Base-by-base conservation (phyloP, 2,329 filamentous ascomycete genomes). In the Scortechinia acanthostroma region DNA sequence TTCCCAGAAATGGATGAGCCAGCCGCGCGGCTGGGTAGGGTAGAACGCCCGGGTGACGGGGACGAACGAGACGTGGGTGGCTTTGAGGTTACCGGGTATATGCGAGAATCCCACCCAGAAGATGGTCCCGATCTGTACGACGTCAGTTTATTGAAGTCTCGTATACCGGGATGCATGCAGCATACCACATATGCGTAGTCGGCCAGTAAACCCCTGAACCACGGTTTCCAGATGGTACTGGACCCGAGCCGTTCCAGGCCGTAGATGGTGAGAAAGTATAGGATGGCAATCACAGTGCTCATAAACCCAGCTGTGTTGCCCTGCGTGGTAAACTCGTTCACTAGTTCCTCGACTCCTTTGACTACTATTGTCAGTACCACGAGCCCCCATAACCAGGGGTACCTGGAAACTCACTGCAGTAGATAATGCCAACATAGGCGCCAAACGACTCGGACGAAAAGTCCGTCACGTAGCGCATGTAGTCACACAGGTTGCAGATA, bases 401-500 rank as follows among this genome's bases (percentile, higher is more conserved):
- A n/a, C n/a, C n/a, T n/a, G n/a, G n/a, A n/a, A n/a, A n/a, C n/a
- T n/a, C n/a, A n/a, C 58, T 95, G 88, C 17, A 95, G 59, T 95
- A 95, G 62, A 95, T 91, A 58, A 87, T 90, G 46, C 89, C 89
- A 42, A 95, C 89, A 59, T 95, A 95, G 66, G 95, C 94, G 43
- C 89, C 90, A 53, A 95, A 95, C 55, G 91, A 93, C 61, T 95
- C 90, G 65, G 90, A 95, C 20, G 88, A 89, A 59, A 95, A 95
- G 14, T 88, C 77, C 1, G 90, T 95, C 19, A 95, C 89, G 62
- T 91, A 95, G 56, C 81, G 83, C n/a, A 95, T 71, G 55, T 76
- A 86, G 63, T 95, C 93, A 69, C 90, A 95, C 1, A 88, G 82
- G 60, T 95, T 95, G 10, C 86, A 88, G 46, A 88, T 70, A 43